Conservation (phyloP, 1,284 basidiomycete genomes). For the Megacollybia platyphylla region DNA sequence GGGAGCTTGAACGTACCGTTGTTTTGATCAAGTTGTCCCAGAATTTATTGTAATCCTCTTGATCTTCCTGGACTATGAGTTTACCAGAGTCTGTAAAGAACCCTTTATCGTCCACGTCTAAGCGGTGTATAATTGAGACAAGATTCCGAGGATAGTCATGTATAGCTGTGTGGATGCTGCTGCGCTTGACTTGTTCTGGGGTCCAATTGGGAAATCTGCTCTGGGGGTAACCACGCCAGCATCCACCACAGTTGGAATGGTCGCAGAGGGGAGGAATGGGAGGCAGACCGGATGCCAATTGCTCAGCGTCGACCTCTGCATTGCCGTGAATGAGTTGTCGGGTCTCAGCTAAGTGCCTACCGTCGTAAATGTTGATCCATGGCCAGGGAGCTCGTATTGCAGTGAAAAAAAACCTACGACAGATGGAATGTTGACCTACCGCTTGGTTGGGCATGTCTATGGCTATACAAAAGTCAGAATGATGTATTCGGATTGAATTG, state of each 20-base stretch:
- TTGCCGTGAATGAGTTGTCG: conserved; percentile 1
- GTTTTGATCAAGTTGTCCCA: conserved; percentile 22
- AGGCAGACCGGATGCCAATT: conserved; percentile 18
- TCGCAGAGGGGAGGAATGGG: conserved; percentile 24
- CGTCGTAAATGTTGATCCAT: conserved; percentile 22
- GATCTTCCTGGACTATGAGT: conserved; percentile 9
- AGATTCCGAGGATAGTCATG: conserved; percentile 12
- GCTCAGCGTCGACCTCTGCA: conserved; percentile 17
- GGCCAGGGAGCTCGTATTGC: conserved; percentile 11
- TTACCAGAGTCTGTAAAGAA: conserved; percentile 17
- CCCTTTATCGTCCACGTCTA: conserved; percentile 22
- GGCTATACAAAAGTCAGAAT: background rate
- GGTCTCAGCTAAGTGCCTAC: conserved; percentile 10
- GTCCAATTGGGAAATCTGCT: conserved; percentile 43
- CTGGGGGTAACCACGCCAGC: conserved; percentile 31
- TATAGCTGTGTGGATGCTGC: conserved; percentile 20
- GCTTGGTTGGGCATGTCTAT: too few relatives aligned
- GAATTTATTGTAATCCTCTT: conserved; percentile 13
- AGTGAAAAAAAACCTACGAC: background rate
- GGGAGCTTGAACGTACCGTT: conserved; percentile 13
- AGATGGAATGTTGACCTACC: background rate
- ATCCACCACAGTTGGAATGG: conserved; percentile 18
- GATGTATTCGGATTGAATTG: too few relatives aligned
- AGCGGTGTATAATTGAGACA: conserved; percentile 18
- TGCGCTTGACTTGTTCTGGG: conserved; percentile 22